phyloP scores from a whole-genome alignment of 208 protist species.

The Lotmaria passim region DNA sequence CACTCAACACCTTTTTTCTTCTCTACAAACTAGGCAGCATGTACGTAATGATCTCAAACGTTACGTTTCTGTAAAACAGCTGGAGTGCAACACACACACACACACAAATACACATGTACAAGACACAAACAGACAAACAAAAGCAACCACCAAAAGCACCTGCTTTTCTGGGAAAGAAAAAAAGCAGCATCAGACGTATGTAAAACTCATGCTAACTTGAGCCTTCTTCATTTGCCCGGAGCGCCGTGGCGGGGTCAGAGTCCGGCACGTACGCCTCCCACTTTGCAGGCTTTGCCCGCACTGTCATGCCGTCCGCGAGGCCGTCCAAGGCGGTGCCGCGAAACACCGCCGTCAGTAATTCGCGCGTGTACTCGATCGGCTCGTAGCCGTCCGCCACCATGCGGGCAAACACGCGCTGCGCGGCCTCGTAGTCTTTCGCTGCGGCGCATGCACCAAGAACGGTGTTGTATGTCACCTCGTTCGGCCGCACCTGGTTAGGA shows the following conservation, averaged over 20 bases:
- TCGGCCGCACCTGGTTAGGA: conserved; percentile 65
- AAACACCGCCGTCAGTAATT: conserved; percentile 60
- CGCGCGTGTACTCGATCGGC: conserved; percentile 72
- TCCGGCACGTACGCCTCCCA: conserved; percentile 63
- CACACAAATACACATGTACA: too few species aligned
- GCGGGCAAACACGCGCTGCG: conserved; percentile 73
- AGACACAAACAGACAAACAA: too few species aligned
- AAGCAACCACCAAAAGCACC: too few species aligned
- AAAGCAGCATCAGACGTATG: conserved; percentile 17
- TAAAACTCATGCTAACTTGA: too few species aligned
- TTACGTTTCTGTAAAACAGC: too few species aligned
- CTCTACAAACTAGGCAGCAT: too few species aligned
- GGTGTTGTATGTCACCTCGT: conserved; percentile 89
- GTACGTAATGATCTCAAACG: too few species aligned
- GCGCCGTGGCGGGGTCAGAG: conserved; percentile 76
- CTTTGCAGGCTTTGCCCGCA: conserved; percentile 50
- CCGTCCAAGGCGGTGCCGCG: conserved; percentile 62
- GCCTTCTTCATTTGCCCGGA: conserved; percentile 52
- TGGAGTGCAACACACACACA: too few species aligned
- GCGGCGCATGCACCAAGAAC: conserved; percentile 71
- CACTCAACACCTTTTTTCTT: too few species aligned
- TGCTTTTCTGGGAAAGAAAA: conserved; percentile 12
- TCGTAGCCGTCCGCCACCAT: conserved; percentile 84
- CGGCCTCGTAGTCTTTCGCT: conserved; percentile 50
- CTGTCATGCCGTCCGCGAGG: conserved; percentile 59